Evolutionary conservation across 1,139 yeast species (phyloP), one percentile per base, ranked within the genome.

Genomic region (Debaryomyces subglobosus): DNA sequence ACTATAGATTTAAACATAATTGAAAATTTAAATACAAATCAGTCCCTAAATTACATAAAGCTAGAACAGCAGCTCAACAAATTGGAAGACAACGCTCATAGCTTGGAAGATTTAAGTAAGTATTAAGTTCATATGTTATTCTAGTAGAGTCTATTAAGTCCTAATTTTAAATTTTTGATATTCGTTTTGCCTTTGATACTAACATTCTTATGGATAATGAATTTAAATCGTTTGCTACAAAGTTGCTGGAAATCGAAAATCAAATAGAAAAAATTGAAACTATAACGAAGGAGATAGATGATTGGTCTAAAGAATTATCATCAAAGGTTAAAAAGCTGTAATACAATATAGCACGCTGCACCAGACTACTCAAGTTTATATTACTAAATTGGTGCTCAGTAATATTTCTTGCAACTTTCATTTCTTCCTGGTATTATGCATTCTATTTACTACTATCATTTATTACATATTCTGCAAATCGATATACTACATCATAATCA

Each of bases 221-320:
- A 49, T 69, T 75, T 46, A 55, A 60, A 21, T 50, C 55, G 2
- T 65, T 71, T 47, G 51, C 60, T 3, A 46, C 53, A 23, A 64
- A 70, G 27, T 56, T 85, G 23, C 70, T 67, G 15, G 61, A 61
- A 1, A 66, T 84, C 3, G 90, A 82, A 46, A 44, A 58, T 1
- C 74, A 77, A 44, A 76, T 82, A 1, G 69, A 64, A 10, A 67
- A 70, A 36, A 60, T 86, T 46, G 82, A 78, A 44, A 59, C 57
- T 0, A 57, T 86, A 4, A 74, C 79, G 1, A 59, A 64, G 5
- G 91, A 87, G 54, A 62, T 87, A 45, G 88, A 84, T 50, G 72
- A 69, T 47, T 86, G 87, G 84, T 74, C 87, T 1, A 64, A 68
- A 23, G 86, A 83, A 50, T 58, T 83, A 41, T 81, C 77, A 23